Evolutionary conservation across 108 stramenopile genomes (phyloP).

Genomic region (Halocafeteria seosinensis): DNA sequence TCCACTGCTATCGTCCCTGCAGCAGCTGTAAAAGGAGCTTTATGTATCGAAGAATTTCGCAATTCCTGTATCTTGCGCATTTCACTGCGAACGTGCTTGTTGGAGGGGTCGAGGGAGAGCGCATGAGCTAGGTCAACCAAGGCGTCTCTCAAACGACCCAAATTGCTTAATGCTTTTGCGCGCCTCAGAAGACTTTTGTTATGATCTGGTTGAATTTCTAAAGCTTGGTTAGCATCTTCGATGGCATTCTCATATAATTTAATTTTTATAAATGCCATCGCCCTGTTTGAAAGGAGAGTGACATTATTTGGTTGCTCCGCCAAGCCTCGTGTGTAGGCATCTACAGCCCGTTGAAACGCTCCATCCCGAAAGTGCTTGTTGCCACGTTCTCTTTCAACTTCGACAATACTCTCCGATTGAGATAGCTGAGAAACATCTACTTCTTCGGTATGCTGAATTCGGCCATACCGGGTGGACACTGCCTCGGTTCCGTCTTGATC

Average conservation of each 20-base stretch:
- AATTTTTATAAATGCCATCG: neutral
- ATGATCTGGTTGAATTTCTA: neutral
- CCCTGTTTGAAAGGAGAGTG: neutral
- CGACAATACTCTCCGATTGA: neutral
- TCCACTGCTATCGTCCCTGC: too few species aligned
- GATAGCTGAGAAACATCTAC: neutral
- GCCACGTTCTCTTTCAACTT: neutral
- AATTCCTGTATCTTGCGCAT: neutral
- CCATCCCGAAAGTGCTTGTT: neutral
- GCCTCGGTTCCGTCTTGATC: neutral
- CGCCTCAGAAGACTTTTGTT: neutral
- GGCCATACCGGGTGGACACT: neutral
- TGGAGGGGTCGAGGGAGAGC: neutral
- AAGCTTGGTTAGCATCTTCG: neutral
- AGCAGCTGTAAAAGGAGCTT: too few species aligned
- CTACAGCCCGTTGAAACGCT: neutral
- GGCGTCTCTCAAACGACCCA: neutral
- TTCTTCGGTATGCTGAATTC: neutral
- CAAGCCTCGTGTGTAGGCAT: neutral
- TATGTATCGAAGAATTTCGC: too few species aligned
- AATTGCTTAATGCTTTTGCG: neutral
- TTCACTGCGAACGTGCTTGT: neutral
- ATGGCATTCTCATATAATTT: neutral
- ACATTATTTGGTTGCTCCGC: neutral
- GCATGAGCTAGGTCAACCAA: neutral